phyloP scores from a whole-genome alignment of 768 basidiomycete genomes.

The Nidularia sp. region DNA sequence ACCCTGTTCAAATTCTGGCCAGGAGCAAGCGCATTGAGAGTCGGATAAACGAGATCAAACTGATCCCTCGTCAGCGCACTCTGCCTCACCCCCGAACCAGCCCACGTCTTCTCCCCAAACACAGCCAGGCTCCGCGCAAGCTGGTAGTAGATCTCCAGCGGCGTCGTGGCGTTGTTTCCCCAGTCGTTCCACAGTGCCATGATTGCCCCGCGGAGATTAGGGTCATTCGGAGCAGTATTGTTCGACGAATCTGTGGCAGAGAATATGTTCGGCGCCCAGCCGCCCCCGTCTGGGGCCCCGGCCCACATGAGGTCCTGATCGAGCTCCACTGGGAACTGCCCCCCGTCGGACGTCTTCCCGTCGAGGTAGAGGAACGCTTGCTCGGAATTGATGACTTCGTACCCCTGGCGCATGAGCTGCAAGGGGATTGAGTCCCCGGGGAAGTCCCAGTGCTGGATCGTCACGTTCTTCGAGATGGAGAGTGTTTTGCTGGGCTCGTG shows the following conservation, averaged over 20 bases:
- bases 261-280: neutral
- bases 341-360: neutral
- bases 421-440: neutral
- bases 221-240: neutral
- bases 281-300: neutral
- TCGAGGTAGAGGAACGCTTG: neutral
- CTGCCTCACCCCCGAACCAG: neutral
- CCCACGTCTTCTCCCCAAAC: neutral
- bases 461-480: neutral
- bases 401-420: neutral
- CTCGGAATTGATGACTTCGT: neutral
- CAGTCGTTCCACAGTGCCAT: slow-evolving; percentile 1
- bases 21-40: neutral
- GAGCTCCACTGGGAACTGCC: neutral
- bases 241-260: neutral
- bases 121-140: neutral
- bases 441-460: slow-evolving; percentile 1
- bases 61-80: neutral
- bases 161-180: neutral
- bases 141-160: neutral
- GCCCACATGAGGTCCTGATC: neutral
- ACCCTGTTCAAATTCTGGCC: neutral
- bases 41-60: neutral
- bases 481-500: neutral
- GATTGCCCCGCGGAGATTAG: neutral